These are phyloP conservation scores for Obelidium mucronatum DNA, from an alignment of 192 early-diverging fungal species.

Conservation along the genomic window DNA sequence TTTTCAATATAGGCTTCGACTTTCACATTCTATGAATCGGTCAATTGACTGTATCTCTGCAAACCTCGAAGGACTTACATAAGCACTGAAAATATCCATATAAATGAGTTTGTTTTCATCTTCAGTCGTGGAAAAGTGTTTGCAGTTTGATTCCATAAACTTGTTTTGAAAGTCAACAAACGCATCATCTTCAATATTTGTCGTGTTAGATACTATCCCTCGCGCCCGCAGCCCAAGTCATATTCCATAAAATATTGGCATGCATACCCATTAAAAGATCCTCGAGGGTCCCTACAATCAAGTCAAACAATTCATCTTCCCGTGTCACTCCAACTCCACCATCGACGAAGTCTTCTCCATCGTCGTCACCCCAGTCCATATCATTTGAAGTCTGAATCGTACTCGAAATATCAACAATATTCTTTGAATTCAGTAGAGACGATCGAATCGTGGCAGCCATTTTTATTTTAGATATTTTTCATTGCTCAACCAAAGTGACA, in stretches of 20 bases:
- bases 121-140: slow-evolving; percentile 46
- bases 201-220: neutral
- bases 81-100: slow-evolving; percentile 60
- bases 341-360: neutral
- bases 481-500: neutral
- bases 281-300: slow-evolving; percentile 57
- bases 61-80: slow-evolving; percentile 39
- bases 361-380: slow-evolving; percentile 22
- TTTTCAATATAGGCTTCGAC: slow-evolving; percentile 52
- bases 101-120: slow-evolving; percentile 68
- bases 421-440: neutral
- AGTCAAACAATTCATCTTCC: slow-evolving; percentile 53
- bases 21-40: slow-evolving; percentile 31
- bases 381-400: neutral
- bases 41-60: neutral
- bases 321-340: slow-evolving; percentile 6
- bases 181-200: slow-evolving; percentile 33
- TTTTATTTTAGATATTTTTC: neutral
- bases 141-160: slow-evolving; percentile 49
- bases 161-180: slow-evolving; percentile 50
- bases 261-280: slow-evolving; percentile 58
- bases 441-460: slow-evolving; percentile 31
- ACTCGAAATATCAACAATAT: slow-evolving; percentile 15
- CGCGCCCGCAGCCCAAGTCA: too few relatives aligned
- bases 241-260: neutral